A percentile compares a stretch with the other conserved stretches of the same genome.
These are phyloP conservation scores for Mimosa bimucronata DNA, from an alignment of 306 rosid species.

Conservation along the genomic window DNA sequence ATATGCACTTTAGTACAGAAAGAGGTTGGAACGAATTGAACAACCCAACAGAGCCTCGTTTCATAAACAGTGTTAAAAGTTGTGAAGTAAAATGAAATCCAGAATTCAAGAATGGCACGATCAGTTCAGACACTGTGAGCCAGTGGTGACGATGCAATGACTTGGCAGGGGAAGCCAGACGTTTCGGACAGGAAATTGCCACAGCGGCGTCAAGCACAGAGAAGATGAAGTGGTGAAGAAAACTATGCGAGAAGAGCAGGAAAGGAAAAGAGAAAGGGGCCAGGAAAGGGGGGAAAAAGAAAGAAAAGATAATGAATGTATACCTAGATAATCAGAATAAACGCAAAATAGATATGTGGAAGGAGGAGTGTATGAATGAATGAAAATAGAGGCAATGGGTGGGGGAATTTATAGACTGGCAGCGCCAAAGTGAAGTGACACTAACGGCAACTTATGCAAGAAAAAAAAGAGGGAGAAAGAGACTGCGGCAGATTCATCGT, in stretches of 20 bases:
- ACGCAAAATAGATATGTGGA: conserved; percentile 40
- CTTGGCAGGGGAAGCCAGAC: neutral
- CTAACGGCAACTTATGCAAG: neutral
- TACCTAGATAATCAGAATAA: conserved; percentile 45
- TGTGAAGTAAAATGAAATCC: neutral
- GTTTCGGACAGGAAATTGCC: conserved; percentile 2
- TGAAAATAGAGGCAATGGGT: conserved; percentile 25
- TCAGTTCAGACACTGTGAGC: conserved; percentile 37
- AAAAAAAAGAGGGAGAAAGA: neutral
- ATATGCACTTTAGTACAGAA: neutral
- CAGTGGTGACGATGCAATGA: conserved; percentile 20
- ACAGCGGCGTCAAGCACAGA: conserved; percentile 8
- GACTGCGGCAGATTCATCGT: neutral
- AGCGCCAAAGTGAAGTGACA: conserved; percentile 17
- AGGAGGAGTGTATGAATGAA: conserved; percentile 35
- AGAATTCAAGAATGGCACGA: no score
- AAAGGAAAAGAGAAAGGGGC: neutral
- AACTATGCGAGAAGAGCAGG: neutral
- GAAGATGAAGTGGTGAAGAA: neutral
- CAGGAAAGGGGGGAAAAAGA: neutral
- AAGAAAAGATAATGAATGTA: neutral
- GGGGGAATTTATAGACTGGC: conserved; percentile 46
- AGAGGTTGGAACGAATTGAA: neutral
- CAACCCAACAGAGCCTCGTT: conserved; percentile 26
- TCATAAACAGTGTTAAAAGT: conserved; percentile 13